Evolutionary conservation across 306 rosid genomes (phyloP).

Genomic region (Alnus rubra): DNA sequence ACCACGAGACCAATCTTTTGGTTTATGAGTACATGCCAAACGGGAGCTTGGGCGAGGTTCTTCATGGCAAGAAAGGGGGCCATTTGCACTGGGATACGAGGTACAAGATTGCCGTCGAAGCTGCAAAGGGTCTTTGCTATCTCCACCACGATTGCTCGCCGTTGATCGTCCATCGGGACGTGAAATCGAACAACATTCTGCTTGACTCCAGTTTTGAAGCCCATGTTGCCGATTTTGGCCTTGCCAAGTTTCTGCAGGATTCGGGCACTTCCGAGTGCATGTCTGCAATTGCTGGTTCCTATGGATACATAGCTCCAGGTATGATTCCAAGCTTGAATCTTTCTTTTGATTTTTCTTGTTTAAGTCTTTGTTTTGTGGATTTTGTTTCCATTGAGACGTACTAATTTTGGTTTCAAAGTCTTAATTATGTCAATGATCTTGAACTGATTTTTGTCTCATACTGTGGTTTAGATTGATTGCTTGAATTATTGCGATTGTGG

Average conservation of each 20-base stretch:
- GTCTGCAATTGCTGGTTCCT: slow-evolving; percentile 99
- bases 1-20: slow-evolving; percentile 90
- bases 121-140: slow-evolving; percentile 98
- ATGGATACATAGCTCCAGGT: slow-evolving; percentile 99
- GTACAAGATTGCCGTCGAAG: slow-evolving; percentile 85
- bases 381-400: slow-evolving; percentile 16
- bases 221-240: slow-evolving; percentile 98
- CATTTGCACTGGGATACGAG: slow-evolving; percentile 91
- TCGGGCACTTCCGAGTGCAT: slow-evolving; percentile 98
- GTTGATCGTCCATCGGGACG: slow-evolving; percentile 86
- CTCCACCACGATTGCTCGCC: slow-evolving; percentile 97
- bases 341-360: slow-evolving; percentile 4
- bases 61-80: slow-evolving; percentile 97
- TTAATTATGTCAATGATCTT: slow-evolving; percentile 19
- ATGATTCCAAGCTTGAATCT: slow-evolving; percentile 21
- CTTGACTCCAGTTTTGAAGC: slow-evolving; percentile 85
- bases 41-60: slow-evolving; percentile 95
- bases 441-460: slow-evolving; percentile 30
- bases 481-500: slow-evolving; percentile 27
- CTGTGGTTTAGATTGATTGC: slow-evolving; percentile 24
- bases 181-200: slow-evolving; percentile 94
- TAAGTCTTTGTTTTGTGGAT: slow-evolving; percentile 11
- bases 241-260: slow-evolving; percentile 96
- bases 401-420: slow-evolving; percentile 17
- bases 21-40: slow-evolving; percentile 98